Evolutionary conservation across 1,284 basidiomycete species (phyloP), one percentile per base, ranked within the genome.

Genomic region (Leccinum colubrinum): DNA sequence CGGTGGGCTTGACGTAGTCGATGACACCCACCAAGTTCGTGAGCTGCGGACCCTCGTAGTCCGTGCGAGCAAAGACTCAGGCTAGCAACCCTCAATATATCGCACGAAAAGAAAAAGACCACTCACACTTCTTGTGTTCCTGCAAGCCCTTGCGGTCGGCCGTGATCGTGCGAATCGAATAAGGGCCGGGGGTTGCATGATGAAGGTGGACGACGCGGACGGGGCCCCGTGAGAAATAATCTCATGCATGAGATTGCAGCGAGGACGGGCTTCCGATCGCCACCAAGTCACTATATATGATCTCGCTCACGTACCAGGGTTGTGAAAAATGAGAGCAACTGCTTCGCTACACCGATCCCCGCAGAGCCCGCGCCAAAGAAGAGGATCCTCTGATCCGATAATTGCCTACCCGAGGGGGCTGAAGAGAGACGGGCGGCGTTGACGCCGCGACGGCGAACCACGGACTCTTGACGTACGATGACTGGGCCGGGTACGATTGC

Each of bases 351-450:
- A 66, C 93, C 91, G 51, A 90, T 85, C n/a, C 90, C 90, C 1
- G 87, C 86, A 9, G 87, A 89, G 4, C 90, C 90, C 6, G 90
- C 88, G 12, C 90, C 90, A 53, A 93, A 87, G 83, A 94, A 93
- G 48, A 94, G 80, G 61, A 94, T 87, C 60, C 81, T 84, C 65
- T 94, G 93, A 61, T 94, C 91, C 43, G 81, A 77, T 58, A 91
- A 75, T 1, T 83, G 79, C 48, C 77, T 80, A 2, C 85, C 85
- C 46, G 88, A 86, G 30, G 87, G 86, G 27, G 80, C 79, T 55
- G 83, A 83, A 5, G 86, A 80, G 33, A 90, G 79, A 62, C 83
- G 81, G 3, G 92, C 91, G 11, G 92, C 91, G 63, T 90, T 90
- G 64, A 91, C 20, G 81, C 80, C 2, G 83, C 78, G 48, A 86